These are phyloP conservation scores for Sanghuangporus sanghuang DNA, from an alignment of 1,284 basidiomycete species.

Conservation along the genomic window DNA sequence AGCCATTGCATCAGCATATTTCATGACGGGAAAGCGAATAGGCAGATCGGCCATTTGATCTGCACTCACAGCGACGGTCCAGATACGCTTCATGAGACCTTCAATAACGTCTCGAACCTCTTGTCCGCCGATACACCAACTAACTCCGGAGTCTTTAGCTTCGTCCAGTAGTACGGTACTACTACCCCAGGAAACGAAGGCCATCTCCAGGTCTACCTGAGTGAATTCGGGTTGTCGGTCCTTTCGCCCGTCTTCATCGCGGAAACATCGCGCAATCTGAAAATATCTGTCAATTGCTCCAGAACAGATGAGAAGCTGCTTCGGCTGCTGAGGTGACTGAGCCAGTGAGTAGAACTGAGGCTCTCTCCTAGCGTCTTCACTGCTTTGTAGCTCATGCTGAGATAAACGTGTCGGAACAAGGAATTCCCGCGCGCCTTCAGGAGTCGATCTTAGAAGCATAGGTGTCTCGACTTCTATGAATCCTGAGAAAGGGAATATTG, in stretches of 20 bases:
- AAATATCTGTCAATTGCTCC: conserved; percentile 89
- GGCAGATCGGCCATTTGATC: conserved; percentile 54
- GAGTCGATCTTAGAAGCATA: conserved; percentile 86
- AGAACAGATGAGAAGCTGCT: conserved; percentile 89
- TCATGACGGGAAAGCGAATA: conserved; percentile 69
- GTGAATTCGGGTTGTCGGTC: conserved; percentile 97
- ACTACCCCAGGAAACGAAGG: conserved; percentile 79
- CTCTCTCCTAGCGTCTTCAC: not conserved
- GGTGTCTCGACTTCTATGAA: conserved; percentile 95
- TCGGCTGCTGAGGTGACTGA: conserved; percentile 95
- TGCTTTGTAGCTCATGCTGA: not conserved
- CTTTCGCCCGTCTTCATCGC: conserved; percentile 91
- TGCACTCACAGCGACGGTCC: conserved; percentile 49
- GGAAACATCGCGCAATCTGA: conserved; percentile 91
- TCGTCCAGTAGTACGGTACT: conserved; percentile 18
- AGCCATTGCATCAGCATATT: conserved; percentile 82
- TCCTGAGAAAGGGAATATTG: conserved; percentile 34
- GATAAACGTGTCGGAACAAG: conserved; percentile 80
- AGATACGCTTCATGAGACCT: conserved; percentile 65
- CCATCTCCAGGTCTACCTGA: conserved; percentile 96
- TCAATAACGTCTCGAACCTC: conserved; percentile 79
- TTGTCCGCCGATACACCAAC: conserved; percentile 80
- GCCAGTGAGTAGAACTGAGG: conserved; percentile 85
- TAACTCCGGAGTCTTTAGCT: conserved; percentile 21
- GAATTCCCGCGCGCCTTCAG: conserved; percentile 93